These are phyloP conservation scores for Ustilaginoidea virens DNA, from an alignment of 2,329 filamentous ascomycete species.

Conservation along the genomic window DNA sequence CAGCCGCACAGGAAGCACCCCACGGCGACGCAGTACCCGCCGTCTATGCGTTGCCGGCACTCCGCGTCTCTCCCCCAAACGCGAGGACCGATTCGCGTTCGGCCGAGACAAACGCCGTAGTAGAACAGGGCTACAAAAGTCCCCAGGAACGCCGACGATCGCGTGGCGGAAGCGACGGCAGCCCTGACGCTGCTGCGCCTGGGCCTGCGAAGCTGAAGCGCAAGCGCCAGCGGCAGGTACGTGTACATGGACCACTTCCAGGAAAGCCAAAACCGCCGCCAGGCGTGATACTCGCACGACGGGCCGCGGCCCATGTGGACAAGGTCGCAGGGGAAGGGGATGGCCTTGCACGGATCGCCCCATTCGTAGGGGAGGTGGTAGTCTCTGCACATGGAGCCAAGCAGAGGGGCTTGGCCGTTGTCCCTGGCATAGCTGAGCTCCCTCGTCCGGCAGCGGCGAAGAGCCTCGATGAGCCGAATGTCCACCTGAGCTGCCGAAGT, in stretches of 20 bases:
- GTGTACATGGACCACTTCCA: slow-evolving; percentile 63
- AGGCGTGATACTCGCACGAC: slow-evolving; percentile 60
- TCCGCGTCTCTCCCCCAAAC: slow-evolving; percentile 39
- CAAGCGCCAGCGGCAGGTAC: slow-evolving; percentile 60
- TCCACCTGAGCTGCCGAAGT: slow-evolving; percentile 62
- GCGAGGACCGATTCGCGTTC: slow-evolving; percentile 57
- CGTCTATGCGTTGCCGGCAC: slow-evolving; percentile 36
- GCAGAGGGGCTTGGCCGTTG: slow-evolving; percentile 51
- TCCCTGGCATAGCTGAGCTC: slow-evolving; percentile 58
- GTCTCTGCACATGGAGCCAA: slow-evolving; percentile 58
- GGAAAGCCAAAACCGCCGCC: slow-evolving; percentile 49
- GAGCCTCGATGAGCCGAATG: slow-evolving; percentile 53
- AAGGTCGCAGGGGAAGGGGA: slow-evolving; percentile 68
- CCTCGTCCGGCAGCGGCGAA: slow-evolving; percentile 49
- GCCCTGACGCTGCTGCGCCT: slow-evolving; percentile 29
- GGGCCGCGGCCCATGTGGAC: slow-evolving; percentile 67
- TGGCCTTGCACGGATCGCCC: slow-evolving; percentile 53
- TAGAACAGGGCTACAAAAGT: slow-evolving; percentile 69
- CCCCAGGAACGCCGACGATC: slow-evolving; percentile 65
- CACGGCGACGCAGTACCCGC: slow-evolving; percentile 51
- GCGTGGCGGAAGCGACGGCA: slow-evolving; percentile 44
- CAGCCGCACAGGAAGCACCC: slow-evolving; percentile 68
- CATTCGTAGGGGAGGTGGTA: slow-evolving; percentile 52
- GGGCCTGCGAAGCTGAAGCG: slow-evolving; percentile 39
- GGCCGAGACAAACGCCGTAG: slow-evolving; percentile 66